A percentile compares a stretch with the other conserved stretches of the same genome.
Evolutionary conservation across 768 basidiomycete species (phyloP).

Genomic region (Pisolithus tinctorius): DNA sequence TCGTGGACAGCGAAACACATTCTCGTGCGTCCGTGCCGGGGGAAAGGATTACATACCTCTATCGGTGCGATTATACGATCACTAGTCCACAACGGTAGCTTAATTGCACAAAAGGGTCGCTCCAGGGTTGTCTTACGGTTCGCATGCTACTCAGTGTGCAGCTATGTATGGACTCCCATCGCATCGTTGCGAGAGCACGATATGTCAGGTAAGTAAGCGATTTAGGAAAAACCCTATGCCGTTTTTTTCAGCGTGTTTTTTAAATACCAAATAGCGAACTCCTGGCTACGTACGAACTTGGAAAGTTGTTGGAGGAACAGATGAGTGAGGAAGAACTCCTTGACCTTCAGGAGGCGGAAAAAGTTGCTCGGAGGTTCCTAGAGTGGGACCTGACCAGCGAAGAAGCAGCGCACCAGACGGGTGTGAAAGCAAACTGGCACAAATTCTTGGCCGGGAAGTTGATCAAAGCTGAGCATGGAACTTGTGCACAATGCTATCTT

Average conservation of each 20-base stretch:
- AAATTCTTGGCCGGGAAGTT: constrained; percentile 15
- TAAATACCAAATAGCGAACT: constrained; percentile 39
- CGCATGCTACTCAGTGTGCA: constrained; percentile 85
- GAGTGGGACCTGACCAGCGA: constrained; percentile 59
- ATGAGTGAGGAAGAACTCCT: constrained; percentile 58
- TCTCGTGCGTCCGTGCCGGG: constrained; percentile 26
- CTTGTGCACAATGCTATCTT: not conserved
- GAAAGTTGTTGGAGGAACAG: constrained; percentile 62
- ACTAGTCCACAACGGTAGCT: not conserved
- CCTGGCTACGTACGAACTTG: constrained; percentile 57
- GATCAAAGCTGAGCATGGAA: not conserved
- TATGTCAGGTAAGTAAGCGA: constrained; percentile 55
- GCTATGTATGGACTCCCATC: constrained; percentile 78
- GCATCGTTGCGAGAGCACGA: constrained; percentile 64
- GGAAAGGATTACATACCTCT: constrained; percentile 84
- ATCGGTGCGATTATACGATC: constrained; percentile 41
- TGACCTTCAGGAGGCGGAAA: constrained; percentile 70
- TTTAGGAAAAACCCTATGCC: not conserved
- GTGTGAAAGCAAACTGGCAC: constrained; percentile 20
- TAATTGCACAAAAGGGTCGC: constrained; percentile 44
- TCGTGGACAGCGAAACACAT: constrained; percentile 8
- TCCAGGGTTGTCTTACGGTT: constrained; percentile 64
- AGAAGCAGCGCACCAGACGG: constrained; percentile 17
- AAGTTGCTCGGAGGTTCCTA: constrained; percentile 68
- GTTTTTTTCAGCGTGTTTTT: not conserved